Percentiles rank a stretch among this genome's conserved stretches.
Evolutionary conservation across 148 eudicot species (phyloP).

Genomic region (Rhododendron kiyosumense): DNA sequence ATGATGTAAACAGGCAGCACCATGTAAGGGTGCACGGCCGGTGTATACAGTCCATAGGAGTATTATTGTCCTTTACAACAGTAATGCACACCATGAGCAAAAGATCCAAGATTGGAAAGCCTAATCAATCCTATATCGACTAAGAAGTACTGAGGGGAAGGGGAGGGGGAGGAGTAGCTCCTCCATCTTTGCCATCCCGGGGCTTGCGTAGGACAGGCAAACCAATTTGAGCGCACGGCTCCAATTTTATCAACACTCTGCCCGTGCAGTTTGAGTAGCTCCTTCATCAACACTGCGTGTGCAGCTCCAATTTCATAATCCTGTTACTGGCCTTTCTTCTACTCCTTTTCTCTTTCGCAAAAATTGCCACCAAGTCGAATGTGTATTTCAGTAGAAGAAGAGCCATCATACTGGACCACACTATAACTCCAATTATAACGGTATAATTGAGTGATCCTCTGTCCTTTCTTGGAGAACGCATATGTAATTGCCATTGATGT

Average conservation of each 20-base stretch:
- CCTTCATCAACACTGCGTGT: no score
- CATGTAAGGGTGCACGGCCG: no score
- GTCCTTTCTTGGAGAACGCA: no score
- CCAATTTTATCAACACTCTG: no score
- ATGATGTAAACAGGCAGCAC: no score
- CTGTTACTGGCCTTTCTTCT: no score
- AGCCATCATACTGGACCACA: not conserved
- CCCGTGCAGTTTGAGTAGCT: no score
- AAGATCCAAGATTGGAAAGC: not conserved
- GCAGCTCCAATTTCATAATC: no score
- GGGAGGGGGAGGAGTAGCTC: not conserved
- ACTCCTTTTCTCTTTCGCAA: not conserved
- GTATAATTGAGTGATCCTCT: not conserved
- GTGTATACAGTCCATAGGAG: not conserved
- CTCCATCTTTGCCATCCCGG: not conserved
- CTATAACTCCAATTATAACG: not conserved
- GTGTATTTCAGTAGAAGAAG: constrained; percentile 1
- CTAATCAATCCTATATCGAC: not conserved
- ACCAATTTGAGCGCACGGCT: not conserved
- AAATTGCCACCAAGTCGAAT: not conserved
- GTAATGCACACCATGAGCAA: not conserved
- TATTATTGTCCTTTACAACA: not conserved
- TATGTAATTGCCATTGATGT: no score
- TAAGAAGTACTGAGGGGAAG: not conserved
- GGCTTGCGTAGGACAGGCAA: not conserved